Conservation (phyloP, 73 alveolate species). For the Effrenium voratum region DNA sequence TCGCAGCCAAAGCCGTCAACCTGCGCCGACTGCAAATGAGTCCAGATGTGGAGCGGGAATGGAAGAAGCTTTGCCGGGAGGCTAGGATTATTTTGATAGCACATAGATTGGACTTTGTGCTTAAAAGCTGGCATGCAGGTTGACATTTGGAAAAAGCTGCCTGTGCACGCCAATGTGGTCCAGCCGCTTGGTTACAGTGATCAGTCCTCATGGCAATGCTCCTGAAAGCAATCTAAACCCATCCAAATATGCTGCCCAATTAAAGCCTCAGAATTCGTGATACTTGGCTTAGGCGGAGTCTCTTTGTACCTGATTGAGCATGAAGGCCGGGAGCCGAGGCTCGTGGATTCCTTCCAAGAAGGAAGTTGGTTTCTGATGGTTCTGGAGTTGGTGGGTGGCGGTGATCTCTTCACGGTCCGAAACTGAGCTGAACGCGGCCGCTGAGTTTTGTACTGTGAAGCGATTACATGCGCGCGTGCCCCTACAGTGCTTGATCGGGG, state of each 20-base stretch:
- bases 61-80: slow-evolving; percentile 66
- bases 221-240: no score
- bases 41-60: slow-evolving; percentile 81
- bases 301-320: no score
- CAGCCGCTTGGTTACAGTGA: slow-evolving; percentile 28
- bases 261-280: no score
- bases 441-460: no score
- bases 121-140: neutral
- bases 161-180: slow-evolving; percentile 70
- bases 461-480: no score
- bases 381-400: slow-evolving; percentile 93
- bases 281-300: no score
- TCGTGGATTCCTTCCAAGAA: slow-evolving; percentile 85
- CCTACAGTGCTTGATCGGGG: no score
- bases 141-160: slow-evolving; percentile 55
- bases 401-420: slow-evolving; percentile 68
- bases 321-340: slow-evolving; percentile 11
- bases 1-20: slow-evolving; percentile 86
- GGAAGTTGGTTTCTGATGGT: slow-evolving; percentile 89
- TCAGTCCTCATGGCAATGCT: no score
- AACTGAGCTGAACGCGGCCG: no score
- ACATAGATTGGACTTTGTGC: neutral
- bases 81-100: neutral
- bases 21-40: slow-evolving; percentile 85
- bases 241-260: no score